phyloP scores from a whole-genome alignment of 2,329 filamentous ascomycete species.

The Microcera coccophila region DNA sequence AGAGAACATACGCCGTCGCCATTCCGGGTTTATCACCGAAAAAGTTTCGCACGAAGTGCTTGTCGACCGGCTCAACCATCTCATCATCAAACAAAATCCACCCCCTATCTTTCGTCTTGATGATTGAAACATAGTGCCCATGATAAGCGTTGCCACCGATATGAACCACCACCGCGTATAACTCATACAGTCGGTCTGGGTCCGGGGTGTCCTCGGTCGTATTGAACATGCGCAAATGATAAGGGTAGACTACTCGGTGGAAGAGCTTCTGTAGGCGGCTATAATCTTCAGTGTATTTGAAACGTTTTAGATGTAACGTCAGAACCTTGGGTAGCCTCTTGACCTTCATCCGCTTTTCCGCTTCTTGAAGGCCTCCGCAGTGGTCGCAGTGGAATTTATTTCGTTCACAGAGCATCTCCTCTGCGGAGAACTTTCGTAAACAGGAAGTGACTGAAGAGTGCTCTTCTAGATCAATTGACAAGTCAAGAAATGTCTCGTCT shows the following conservation, averaged over 20 bases:
- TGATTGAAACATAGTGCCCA: constrained; percentile 94
- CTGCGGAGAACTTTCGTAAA: constrained; percentile 90
- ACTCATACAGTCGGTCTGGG: constrained; percentile 87
- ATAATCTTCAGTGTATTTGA: constrained; percentile 97
- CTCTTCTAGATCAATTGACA: constrained; percentile 93
- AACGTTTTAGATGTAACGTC: constrained; percentile 89
- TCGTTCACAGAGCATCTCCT: constrained; percentile 96
- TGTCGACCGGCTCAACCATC: constrained; percentile 96
- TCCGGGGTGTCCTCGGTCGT: constrained; percentile 94
- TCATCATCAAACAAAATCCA: constrained; percentile 98
- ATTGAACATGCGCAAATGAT: constrained; percentile 94
- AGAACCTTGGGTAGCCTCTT: constrained; percentile 89
- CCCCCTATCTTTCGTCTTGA: constrained; percentile 93
- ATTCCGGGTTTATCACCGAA: constrained; percentile 89
- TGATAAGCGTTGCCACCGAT: constrained; percentile 97
- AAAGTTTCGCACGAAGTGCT: constrained; percentile 93
- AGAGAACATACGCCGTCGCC: constrained; percentile 93
- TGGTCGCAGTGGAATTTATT: constrained; percentile 99
- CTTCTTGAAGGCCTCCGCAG: constrained; percentile 93
- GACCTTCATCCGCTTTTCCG: constrained; percentile 99
- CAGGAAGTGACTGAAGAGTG: constrained; percentile 96
- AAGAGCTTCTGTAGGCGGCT: constrained; percentile 93
- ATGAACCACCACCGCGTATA: constrained; percentile 96
- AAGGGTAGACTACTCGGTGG: constrained; percentile 94
- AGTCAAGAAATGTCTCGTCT: constrained; percentile 91